Evolutionary conservation across 2,329 filamentous ascomycete species (phyloP), one percentile per base, ranked within the genome.

Genomic region (Dactylellina parvicollis): DNA sequence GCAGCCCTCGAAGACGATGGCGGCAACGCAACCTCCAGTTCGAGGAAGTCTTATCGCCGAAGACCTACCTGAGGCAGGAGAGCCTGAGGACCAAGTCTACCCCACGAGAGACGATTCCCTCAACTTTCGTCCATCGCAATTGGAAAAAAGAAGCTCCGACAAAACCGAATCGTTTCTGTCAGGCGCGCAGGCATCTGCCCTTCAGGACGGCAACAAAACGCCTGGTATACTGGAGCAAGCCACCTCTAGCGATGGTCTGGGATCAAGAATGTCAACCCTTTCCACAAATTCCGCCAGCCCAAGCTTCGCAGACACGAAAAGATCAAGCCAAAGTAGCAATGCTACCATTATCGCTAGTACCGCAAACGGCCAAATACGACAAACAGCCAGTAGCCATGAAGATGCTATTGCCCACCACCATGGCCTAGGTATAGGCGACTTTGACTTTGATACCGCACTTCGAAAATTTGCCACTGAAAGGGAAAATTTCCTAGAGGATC

Each of bases 391-490:
- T 16, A 59, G 8, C n/a, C 36, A 52, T 20, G 62, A 34, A 2
- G 64, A 75, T 77, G 36, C 47, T 40, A 77, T 83, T 32, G 81
- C 86, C 75, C 52, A 72, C 36, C 24, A 32, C 16, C 9, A 54
- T n/a, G 50, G 40, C 14, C 22, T 74, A 2, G 82, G 81, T 24
- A 81, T 87, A 28, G 87, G 82, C 67, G 92, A 96, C 79, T 92
- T 91, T 78, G 95, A 98, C 80, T 99, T 99, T 78, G 95, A 98
- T 80, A 89, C 91, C 79, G 94, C 95, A 24, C 85, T 99, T 76
- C 83, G 92, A 78, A 98, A 97, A 82, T 99, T 99, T 80, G 92
- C 95, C 47, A 90, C 89, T n/a, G 94, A 98, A 83, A 86, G 95
- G 76, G 95, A 99, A 78, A 90, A 89, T 72, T 99, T 99, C 78